These are phyloP conservation scores for Sutorius eximius DNA, from an alignment of 1,284 basidiomycete genomes.

Conservation along the genomic window DNA sequence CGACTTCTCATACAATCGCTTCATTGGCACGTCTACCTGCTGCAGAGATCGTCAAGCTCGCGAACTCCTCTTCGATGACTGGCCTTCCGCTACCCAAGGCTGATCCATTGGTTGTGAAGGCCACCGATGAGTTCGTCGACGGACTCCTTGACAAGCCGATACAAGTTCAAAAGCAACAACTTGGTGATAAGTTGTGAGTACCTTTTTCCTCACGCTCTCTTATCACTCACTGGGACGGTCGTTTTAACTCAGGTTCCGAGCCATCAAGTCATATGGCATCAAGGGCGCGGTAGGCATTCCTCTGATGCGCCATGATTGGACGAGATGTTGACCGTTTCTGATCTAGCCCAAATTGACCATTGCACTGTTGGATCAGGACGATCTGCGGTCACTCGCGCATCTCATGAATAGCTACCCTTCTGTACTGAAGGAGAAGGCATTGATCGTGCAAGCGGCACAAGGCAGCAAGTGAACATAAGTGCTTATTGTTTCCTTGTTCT, in stretches of 20 bases:
- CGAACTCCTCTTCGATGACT: slow-evolving; percentile 52
- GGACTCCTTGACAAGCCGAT: slow-evolving; percentile 59
- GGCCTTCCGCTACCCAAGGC: slow-evolving; percentile 69
- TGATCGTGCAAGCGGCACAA: slow-evolving; percentile 39
- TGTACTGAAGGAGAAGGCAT: slow-evolving; percentile 75
- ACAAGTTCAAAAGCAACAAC: slow-evolving; percentile 75
- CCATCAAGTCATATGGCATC: slow-evolving; percentile 76
- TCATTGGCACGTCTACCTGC: slow-evolving; percentile 68
- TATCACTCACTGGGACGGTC: neutral
- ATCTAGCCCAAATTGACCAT: slow-evolving; percentile 79
- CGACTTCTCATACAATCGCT: slow-evolving; percentile 50
- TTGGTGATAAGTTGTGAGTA: slow-evolving; percentile 77
- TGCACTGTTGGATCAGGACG: slow-evolving; percentile 78
- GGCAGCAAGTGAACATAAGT: slow-evolving; percentile 25
- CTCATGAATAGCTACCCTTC: slow-evolving; percentile 85
- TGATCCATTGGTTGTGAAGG: slow-evolving; percentile 65
- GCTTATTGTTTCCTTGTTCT: neutral
- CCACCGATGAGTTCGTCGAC: slow-evolving; percentile 80
- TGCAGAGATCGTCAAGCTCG: slow-evolving; percentile 65
- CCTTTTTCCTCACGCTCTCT: neutral
- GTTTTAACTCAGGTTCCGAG: slow-evolving; percentile 56
- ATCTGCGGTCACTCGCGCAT: slow-evolving; percentile 78
- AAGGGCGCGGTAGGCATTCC: slow-evolving; percentile 64
- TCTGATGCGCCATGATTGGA: neutral
- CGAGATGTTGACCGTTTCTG: slow-evolving; percentile 1